Conservation (phyloP, 805 yeast genomes). For the Candida quercuum region DNA sequence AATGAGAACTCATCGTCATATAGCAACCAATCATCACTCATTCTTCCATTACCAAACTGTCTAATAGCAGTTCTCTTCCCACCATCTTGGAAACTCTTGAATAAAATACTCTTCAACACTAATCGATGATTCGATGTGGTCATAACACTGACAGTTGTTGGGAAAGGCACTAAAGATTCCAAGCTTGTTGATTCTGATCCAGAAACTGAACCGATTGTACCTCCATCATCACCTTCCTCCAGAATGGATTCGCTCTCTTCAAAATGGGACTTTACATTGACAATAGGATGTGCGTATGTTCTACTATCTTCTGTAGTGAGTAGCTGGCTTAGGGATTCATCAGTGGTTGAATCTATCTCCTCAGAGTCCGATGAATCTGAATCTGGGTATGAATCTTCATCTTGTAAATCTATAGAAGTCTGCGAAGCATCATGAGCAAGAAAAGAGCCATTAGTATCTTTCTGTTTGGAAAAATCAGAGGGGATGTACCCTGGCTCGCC, state of each 20-base stretch:
- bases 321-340: not conserved
- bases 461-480: constrained; percentile 1
- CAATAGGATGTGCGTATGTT: not conserved
- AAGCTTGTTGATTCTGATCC: not conserved
- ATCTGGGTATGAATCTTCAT: not conserved
- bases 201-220: constrained; percentile 2
- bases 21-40: constrained; percentile 35
- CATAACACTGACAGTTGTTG: constrained; percentile 10
- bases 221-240: constrained; percentile 7
- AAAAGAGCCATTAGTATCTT: not conserved
- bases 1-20: constrained; percentile 33
- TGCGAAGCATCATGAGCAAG: not conserved
- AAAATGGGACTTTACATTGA: constrained; percentile 1
- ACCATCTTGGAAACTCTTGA: constrained; percentile 15
- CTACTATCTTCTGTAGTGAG: not conserved
- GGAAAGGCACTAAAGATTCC: constrained; percentile 11
- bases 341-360: not conserved
- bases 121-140: constrained; percentile 10
- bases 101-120: constrained; percentile 16
- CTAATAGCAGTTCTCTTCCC: constrained; percentile 20
- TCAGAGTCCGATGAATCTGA: not conserved
- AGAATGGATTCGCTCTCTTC: too few relatives aligned
- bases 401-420: constrained; percentile 2
- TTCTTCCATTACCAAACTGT: constrained; percentile 22
- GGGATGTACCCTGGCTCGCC: constrained; percentile 14